Evolutionary conservation across 495 filamentous ascomycete species (phyloP).

Genomic region (Penicillium chermesinum): DNA sequence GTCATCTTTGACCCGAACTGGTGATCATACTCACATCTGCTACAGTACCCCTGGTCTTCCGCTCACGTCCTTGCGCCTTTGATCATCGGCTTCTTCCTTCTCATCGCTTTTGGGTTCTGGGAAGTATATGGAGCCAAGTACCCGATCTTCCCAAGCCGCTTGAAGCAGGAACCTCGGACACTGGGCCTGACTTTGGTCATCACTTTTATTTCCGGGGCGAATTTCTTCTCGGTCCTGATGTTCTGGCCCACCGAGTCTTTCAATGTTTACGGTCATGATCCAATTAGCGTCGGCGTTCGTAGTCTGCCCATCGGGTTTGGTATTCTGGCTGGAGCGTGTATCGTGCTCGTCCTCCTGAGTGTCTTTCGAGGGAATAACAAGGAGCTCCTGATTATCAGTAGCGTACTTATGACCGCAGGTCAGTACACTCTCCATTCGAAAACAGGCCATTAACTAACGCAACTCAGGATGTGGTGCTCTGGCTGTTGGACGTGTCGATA

Average conservation of each 20-base stretch:
- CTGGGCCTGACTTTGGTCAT: conserved; percentile 62
- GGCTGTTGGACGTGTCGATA: conserved; percentile 51
- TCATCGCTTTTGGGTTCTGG: conserved; percentile 56
- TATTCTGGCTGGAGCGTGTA: conserved; percentile 56
- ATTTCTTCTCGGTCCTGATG: conserved; percentile 70
- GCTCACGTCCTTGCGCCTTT: conserved; percentile 57
- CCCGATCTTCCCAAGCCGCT: conserved; percentile 60
- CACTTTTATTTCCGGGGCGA: conserved; percentile 68
- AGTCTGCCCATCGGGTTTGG: conserved; percentile 62
- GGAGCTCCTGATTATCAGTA: conserved; percentile 57
- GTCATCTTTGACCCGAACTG: background rate
- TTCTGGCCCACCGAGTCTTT: conserved; percentile 72
- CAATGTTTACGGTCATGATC: conserved; percentile 69
- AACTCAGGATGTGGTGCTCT: conserved; percentile 55
- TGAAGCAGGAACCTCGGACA: conserved; percentile 60
- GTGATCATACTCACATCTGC: background rate
- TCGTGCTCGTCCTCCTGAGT: conserved; percentile 57
- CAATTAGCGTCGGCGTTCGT: conserved; percentile 60
- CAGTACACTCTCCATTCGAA: conserved; percentile 6
- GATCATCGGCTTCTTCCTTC: conserved; percentile 48
- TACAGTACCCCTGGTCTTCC: conserved; percentile 52
- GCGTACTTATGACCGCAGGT: conserved; percentile 65
- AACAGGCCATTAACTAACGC: conserved; percentile 5
- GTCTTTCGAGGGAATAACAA: conserved; percentile 58
- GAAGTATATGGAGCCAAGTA: conserved; percentile 55